Conservation (phyloP, 306 rosid species). For the Dalbergia cultrata region DNA sequence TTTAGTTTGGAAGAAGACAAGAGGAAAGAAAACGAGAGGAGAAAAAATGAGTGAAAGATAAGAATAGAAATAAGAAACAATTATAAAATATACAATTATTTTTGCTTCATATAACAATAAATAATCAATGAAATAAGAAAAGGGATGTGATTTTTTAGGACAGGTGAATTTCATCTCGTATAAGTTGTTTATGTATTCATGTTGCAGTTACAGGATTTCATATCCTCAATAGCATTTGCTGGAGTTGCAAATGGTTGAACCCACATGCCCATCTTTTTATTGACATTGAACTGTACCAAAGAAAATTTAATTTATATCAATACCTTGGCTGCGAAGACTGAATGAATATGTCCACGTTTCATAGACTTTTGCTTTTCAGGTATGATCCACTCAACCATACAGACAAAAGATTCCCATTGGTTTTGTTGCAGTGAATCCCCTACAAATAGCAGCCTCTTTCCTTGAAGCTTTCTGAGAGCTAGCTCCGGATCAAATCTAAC, state of each 20-base stretch:
- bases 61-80: no score
- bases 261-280: neutral
- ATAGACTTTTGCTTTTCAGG: conserved; percentile 72
- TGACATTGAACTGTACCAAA: neutral
- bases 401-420: conserved; percentile 90
- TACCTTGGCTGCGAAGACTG: conserved; percentile 82
- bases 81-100: no score
- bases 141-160: no score
- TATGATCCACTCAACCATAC: conserved; percentile 77
- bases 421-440: conserved; percentile 90
- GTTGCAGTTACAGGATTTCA: neutral
- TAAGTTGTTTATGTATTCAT: no score
- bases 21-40: no score
- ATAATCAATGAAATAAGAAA: no score
- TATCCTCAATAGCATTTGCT: neutral
- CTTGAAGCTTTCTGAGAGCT: conserved; percentile 67
- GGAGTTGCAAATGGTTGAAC: neutral
- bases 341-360: conserved; percentile 53
- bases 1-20: no score
- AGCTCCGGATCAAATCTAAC: conserved; percentile 71
- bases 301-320: neutral
- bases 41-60: no score
- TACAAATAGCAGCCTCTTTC: conserved; percentile 77
- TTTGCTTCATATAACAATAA: no score
- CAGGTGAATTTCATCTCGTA: no score